Conservation (phyloP, 192 early-diverging fungal genomes). For the Podila clonocystis region DNA sequence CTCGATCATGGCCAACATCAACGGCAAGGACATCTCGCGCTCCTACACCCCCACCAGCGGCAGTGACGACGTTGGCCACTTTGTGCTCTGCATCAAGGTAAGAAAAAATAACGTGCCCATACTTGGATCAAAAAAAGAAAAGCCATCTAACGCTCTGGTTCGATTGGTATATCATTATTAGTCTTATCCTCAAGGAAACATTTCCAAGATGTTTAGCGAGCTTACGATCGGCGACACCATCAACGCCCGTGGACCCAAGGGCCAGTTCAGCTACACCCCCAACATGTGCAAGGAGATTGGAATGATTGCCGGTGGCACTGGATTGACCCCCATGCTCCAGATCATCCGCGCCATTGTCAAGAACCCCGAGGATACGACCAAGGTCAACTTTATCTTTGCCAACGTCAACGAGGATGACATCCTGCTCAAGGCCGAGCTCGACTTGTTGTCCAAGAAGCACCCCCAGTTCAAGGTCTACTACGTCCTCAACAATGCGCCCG, state of each 20-base stretch:
- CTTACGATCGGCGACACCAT: constrained; percentile 81
- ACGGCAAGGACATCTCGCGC: constrained; percentile 84
- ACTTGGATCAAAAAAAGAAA: background rate
- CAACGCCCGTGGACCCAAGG: constrained; percentile 87
- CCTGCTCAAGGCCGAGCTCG: constrained; percentile 68
- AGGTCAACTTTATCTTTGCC: constrained; percentile 73
- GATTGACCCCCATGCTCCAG: constrained; percentile 71
- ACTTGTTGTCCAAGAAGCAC: constrained; percentile 57
- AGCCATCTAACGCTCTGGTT: background rate
- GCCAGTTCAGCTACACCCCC: constrained; percentile 81
- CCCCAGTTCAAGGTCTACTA: constrained; percentile 71
- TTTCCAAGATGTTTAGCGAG: constrained; percentile 77
- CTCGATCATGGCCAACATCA: constrained; percentile 83
- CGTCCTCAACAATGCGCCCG: constrained; percentile 65
- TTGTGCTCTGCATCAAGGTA: constrained; percentile 94
- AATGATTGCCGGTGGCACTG: constrained; percentile 81
- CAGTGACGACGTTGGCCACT: constrained; percentile 86
- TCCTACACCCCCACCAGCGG: constrained; percentile 93
- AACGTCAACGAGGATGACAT: constrained; percentile 74
- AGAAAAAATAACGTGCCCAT: background rate
- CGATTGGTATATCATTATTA: constrained; percentile 12
- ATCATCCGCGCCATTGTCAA: constrained; percentile 67
- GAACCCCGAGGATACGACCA: constrained; percentile 70
- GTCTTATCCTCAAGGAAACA: constrained; percentile 84
- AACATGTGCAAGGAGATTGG: constrained; percentile 67